Base-by-base conservation (phyloP, 345 rosid genomes). In the Carallia pectinifolia region DNA sequence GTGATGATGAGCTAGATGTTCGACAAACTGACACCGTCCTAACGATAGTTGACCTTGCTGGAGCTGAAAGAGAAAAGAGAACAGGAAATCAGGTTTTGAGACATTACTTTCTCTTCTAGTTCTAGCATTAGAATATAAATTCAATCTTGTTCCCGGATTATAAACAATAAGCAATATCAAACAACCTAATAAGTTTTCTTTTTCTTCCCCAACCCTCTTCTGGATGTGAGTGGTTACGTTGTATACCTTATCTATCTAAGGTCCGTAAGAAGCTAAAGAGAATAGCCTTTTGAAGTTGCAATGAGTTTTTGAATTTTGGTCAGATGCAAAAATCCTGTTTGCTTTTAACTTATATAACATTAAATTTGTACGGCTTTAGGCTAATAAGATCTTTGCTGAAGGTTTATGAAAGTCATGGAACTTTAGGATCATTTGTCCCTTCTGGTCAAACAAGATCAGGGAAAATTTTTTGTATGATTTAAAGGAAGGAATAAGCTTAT, bases 11-110 rank as follows among this genome's bases (percentile, higher is more conserved):
- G 40, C 76, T 54, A 52, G 66, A 79, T 72, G 62, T 65, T 64
- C 88, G 76, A 66, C 73, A 74, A 47, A 76, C 68, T 70, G 71
- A 76, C 75, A 82, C 87, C 71, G 69, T 84, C 72, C 75, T 94
- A 62, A 88, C 96, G 15, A 85, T 94, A 69, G 93, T 90, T 69
- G 98, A 94, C 81, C 83, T 94, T 67, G 98, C 98, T 9, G 98
- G 98, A 78, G 93, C 98, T 48, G 98, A 94, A 82, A 86, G 98
- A 77, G 97, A 88, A 80, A 89, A 85, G 74, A 81, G 86, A 84
- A 91, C 98, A 29, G 95, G 97, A 61, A 91, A 94, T 82, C 96
- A 94, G 95, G 98, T 91, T 75, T 17, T 40, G 1, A 29, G 62
- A 19, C 59, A 18, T 68, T 19, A 7, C 16, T 48, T 7, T n/a